phyloP scores from a whole-genome alignment of 139 green algal genomes.

The Marvania coccoides region DNA sequence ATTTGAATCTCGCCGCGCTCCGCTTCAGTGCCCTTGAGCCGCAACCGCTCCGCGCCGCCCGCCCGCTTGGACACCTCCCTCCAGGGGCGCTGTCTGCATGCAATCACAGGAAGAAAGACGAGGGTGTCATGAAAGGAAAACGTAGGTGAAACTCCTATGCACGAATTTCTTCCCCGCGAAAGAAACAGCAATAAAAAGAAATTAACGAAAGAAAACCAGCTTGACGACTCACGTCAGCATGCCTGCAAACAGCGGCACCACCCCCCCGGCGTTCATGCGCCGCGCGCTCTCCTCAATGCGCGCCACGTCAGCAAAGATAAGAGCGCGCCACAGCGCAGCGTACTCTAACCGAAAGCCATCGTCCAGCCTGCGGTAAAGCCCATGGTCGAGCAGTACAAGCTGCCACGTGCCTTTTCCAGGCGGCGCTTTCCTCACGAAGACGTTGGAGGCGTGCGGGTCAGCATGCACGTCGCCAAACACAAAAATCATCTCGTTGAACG shows the following conservation, averaged over 20 bases:
- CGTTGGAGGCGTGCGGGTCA: slow-evolving; percentile 46
- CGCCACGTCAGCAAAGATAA: slow-evolving; percentile 57
- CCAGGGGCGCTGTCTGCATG: slow-evolving; percentile 75
- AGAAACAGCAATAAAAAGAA: too few species aligned
- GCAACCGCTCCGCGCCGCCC: not conserved
- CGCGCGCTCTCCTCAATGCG: not conserved
- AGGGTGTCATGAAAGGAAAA: too few species aligned
- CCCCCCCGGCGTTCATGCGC: slow-evolving; percentile 77
- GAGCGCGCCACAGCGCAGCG: slow-evolving; percentile 65
- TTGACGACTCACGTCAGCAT: too few species aligned
- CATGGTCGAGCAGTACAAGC: slow-evolving; percentile 85
- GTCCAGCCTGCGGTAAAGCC: slow-evolving; percentile 59
- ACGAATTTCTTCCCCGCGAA: too few species aligned
- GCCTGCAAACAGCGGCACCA: slow-evolving; percentile 70
- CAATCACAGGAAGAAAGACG: too few species aligned
- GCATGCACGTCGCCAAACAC: slow-evolving; percentile 61
- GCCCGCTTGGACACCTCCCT: slow-evolving; percentile 46
- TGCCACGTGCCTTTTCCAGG: slow-evolving; percentile 28
- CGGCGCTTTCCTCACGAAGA: slow-evolving; percentile 45
- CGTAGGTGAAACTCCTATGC: too few species aligned
- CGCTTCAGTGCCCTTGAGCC: not conserved
- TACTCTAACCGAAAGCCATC: slow-evolving; percentile 60
- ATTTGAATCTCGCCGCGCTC: slow-evolving; percentile 40
- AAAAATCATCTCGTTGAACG: slow-evolving; percentile 88
- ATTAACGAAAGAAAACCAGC: too few species aligned